Conservation (phyloP, 202 grass and related monocot species). For the Bolboschoenoplectus hybrid region DNA sequence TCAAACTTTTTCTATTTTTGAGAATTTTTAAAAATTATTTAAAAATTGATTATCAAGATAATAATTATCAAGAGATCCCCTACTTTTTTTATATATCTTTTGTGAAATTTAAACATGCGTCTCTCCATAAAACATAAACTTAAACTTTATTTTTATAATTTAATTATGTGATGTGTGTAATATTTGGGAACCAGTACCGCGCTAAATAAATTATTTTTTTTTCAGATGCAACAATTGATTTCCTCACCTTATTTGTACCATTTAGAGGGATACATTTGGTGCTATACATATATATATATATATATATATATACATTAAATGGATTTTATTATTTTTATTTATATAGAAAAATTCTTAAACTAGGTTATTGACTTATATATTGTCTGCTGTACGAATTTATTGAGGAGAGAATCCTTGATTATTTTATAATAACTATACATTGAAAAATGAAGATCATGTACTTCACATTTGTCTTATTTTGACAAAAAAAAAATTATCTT, state of each 20-base stretch:
- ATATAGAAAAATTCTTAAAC: too few relatives aligned
- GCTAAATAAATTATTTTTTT: background rate
- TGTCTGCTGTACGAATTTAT: background rate
- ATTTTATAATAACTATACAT: background rate
- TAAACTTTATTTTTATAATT: background rate
- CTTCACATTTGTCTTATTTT: conserved; percentile 5
- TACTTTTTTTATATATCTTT: too few relatives aligned
- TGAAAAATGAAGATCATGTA: background rate
- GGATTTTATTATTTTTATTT: too few relatives aligned
- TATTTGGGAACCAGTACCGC: background rate
- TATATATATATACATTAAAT: background rate
- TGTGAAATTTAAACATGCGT: too few relatives aligned
- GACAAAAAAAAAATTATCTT: background rate
- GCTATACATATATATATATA: background rate
- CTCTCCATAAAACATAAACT: too few relatives aligned
- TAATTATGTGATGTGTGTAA: background rate
- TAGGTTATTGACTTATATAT: too few relatives aligned
- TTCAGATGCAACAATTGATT: background rate
- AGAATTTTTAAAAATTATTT: too few relatives aligned
- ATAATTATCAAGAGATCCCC: too few relatives aligned
- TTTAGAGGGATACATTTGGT: too few relatives aligned
- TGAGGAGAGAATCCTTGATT: conserved; percentile 2
- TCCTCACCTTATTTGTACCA: background rate
- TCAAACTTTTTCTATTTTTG: too few relatives aligned
- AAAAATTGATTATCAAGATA: too few relatives aligned